Percentiles rank a stretch among this genome's conserved stretches.
These are phyloP conservation scores for Acmispon strigosus DNA, from an alignment of 306 rosid genomes.

Conservation along the genomic window DNA sequence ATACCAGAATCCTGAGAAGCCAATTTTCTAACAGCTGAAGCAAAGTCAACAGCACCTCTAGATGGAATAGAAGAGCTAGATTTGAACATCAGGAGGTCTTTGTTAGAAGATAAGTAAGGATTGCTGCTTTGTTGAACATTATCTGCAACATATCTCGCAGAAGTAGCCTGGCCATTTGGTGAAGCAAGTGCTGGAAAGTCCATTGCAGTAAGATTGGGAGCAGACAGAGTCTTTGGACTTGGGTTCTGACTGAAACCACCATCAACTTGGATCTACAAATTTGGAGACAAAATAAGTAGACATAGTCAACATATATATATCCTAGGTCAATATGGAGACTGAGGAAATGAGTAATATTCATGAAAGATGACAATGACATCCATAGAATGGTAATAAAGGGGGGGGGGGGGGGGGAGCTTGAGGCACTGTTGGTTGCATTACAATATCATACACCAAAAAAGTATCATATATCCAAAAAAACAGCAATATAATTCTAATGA, in stretches of 20 bases:
- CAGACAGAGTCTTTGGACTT: constrained; percentile 60
- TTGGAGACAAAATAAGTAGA: constrained; percentile 2
- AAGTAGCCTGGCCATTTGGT: constrained; percentile 46
- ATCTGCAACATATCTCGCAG: constrained; percentile 56
- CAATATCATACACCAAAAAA: constrained; percentile 1
- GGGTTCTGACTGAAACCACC: constrained; percentile 61
- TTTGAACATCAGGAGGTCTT: constrained; percentile 74
- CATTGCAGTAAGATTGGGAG: constrained; percentile 73
- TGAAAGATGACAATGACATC: background rate
- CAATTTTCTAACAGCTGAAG: constrained; percentile 91
- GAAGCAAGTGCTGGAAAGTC: constrained; percentile 80
- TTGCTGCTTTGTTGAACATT: constrained; percentile 58
- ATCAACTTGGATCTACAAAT: constrained; percentile 89
- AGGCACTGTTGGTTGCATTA: background rate
- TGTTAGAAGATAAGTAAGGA: constrained; percentile 58
- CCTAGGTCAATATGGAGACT: background rate
- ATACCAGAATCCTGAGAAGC: constrained; percentile 87
- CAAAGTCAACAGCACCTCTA: constrained; percentile 75
- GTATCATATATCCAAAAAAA: background rate
- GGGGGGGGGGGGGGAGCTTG: background rate
- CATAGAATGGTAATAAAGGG: background rate
- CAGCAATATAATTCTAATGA: background rate
- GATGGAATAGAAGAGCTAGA: constrained; percentile 61
- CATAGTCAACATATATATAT: background rate
- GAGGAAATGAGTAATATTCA: constrained; percentile 14